These are phyloP conservation scores for Trifolium dubium DNA, from an alignment of 306 rosid genomes.

Conservation along the genomic window DNA sequence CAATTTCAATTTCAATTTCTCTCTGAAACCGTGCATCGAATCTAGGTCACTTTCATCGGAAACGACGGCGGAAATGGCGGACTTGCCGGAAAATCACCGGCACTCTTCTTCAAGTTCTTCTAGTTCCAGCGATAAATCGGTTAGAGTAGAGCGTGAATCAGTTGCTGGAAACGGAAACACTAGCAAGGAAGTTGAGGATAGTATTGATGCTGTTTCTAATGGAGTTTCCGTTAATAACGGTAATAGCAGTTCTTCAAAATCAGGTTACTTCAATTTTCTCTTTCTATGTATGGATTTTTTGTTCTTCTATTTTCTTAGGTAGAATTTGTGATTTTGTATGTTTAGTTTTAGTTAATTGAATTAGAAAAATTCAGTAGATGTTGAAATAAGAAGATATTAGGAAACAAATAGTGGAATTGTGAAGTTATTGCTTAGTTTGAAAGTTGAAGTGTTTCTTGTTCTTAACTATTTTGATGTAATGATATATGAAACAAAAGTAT, in stretches of 20 bases:
- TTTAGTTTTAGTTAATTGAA: neutral
- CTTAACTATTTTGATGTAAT: neutral
- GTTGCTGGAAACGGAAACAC: slow-evolving; percentile 40
- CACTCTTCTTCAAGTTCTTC: slow-evolving; percentile 44
- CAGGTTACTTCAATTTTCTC: slow-evolving; percentile 48
- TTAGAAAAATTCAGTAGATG: neutral
- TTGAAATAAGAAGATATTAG: neutral
- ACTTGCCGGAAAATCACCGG: slow-evolving; percentile 51
- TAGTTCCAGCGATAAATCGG: slow-evolving; percentile 51
- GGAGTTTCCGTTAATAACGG: slow-evolving; percentile 45
- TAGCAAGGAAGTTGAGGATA: slow-evolving; percentile 44
- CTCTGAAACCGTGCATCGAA: slow-evolving; percentile 39
- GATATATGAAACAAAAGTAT: neutral
- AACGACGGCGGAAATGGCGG: slow-evolving; percentile 58
- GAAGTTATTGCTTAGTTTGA: neutral
- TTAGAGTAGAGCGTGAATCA: slow-evolving; percentile 34
- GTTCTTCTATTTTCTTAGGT: slow-evolving; percentile 5
- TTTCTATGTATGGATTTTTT: neutral
- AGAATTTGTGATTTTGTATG: slow-evolving; percentile 25
- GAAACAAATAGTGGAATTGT: no score
- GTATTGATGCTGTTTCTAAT: slow-evolving; percentile 29
- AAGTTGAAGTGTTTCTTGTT: neutral
- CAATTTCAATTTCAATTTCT: slow-evolving; percentile 3
- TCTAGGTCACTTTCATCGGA: slow-evolving; percentile 48
- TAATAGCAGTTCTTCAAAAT: slow-evolving; percentile 47